A percentile compares a stretch with the other conserved stretches of the same genome.
Evolutionary conservation across 139 green algal species (phyloP).

Genomic region (Tetradesmus lagerheimii): DNA sequence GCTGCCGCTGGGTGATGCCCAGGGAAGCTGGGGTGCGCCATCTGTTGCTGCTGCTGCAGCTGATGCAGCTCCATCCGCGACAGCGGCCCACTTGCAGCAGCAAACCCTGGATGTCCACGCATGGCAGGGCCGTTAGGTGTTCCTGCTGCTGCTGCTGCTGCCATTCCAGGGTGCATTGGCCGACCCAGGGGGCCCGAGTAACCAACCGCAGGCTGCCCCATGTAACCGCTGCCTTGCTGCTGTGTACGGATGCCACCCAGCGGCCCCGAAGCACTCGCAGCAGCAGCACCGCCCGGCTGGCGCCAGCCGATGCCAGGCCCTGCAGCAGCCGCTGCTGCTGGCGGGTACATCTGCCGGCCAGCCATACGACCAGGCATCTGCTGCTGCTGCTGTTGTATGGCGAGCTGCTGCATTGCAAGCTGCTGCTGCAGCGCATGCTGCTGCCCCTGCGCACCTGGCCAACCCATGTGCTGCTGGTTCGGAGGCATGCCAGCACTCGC

Average conservation of each 20-base stretch:
- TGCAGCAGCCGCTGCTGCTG: too few species aligned
- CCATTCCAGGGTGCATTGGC: neutral
- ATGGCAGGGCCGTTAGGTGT: neutral
- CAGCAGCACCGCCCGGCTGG: neutral
- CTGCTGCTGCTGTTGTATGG: slow-evolving; percentile 18
- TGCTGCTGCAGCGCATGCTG: slow-evolving; percentile 8
- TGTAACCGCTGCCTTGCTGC: neutral
- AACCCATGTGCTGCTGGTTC: slow-evolving; percentile 3
- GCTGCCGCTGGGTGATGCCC: neutral
- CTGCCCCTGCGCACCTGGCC: neutral
- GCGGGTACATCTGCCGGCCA: neutral
- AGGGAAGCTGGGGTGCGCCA: neutral
- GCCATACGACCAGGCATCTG: neutral
- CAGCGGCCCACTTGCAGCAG: neutral
- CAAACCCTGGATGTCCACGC: neutral
- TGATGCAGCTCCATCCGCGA: neutral
- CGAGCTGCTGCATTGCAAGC: neutral
- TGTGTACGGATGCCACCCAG: neutral
- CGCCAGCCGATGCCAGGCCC: neutral
- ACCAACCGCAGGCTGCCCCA: neutral
- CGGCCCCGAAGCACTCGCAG: neutral
- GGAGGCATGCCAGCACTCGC: neutral
- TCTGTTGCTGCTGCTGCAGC: neutral
- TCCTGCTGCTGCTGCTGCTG: slow-evolving; percentile 24
- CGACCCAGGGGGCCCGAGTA: neutral